Percentiles rank a stretch among this genome's conserved stretches.
Evolutionary conservation across 2,329 filamentous ascomycete genomes (phyloP).

Genomic region (Sporothrix pseudoabietina): DNA sequence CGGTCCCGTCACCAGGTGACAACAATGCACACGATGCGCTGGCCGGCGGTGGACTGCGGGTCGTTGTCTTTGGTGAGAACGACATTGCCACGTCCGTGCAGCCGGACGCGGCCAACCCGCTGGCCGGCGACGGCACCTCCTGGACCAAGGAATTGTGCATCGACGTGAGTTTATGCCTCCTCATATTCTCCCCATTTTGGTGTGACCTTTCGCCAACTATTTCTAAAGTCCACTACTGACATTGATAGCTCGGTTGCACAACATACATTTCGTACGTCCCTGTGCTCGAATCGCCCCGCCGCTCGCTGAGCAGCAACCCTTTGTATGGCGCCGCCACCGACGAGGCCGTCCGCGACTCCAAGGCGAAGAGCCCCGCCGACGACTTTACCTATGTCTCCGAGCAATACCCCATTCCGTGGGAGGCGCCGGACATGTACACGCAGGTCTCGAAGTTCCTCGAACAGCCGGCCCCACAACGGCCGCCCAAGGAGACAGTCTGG

Average conservation of each 20-base stretch:
- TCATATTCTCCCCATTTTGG: neutral
- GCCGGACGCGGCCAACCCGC: neutral
- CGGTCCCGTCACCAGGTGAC: neutral
- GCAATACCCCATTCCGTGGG: slow-evolving; percentile 47
- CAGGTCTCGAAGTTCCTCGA: slow-evolving; percentile 53
- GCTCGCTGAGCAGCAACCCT: slow-evolving; percentile 56
- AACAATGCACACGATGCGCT: slow-evolving; percentile 30
- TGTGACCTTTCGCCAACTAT: neutral
- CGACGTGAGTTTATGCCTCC: slow-evolving; percentile 44
- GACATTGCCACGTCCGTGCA: slow-evolving; percentile 44
- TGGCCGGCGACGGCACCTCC: slow-evolving; percentile 36
- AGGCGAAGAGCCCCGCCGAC: slow-evolving; percentile 43
- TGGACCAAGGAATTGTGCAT: slow-evolving; percentile 56
- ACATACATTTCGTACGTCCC: slow-evolving; percentile 53
- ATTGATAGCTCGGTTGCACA: slow-evolving; percentile 49
- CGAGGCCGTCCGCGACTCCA: slow-evolving; percentile 39
- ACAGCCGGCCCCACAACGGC: slow-evolving; percentile 40
- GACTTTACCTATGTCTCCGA: slow-evolving; percentile 50
- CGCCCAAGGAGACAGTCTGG: slow-evolving; percentile 55
- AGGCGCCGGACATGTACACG: slow-evolving; percentile 47
- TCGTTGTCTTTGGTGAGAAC: slow-evolving; percentile 58
- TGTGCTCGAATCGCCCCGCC: slow-evolving; percentile 25
- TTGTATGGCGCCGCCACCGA: slow-evolving; percentile 54
- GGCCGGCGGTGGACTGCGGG: slow-evolving; percentile 45
- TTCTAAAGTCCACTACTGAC: neutral